These are phyloP conservation scores for Rhynchospora tenuis DNA, from an alignment of 176 grass and related monocot genomes.

Conservation along the genomic window DNA sequence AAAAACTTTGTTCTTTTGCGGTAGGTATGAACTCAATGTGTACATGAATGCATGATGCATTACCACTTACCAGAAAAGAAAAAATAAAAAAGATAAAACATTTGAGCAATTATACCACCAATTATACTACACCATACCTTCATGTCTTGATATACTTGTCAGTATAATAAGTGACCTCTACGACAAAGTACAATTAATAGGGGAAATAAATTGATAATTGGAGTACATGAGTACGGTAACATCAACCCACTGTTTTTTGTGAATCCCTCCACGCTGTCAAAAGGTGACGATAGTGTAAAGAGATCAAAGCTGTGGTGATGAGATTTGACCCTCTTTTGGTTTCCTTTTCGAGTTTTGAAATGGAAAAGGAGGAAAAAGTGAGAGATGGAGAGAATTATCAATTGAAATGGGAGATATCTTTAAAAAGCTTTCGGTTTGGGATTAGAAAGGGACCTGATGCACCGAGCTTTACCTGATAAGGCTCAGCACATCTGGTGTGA, in stretches of 20 bases:
- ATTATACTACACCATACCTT: background rate
- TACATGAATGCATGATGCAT: background rate
- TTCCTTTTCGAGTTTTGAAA: background rate
- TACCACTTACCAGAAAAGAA: too few relatives aligned
- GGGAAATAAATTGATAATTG: background rate
- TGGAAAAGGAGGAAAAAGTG: background rate
- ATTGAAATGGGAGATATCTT: background rate
- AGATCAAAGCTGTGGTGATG: conserved; percentile 7
- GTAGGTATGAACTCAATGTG: background rate
- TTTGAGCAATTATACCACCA: background rate
- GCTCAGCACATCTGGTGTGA: conserved; percentile 19
- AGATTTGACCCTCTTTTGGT: conserved; percentile 7
- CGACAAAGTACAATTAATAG: background rate
- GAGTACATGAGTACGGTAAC: background rate
- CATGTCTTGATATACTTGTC: background rate
- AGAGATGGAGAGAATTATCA: background rate
- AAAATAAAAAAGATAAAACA: background rate
- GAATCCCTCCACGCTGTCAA: background rate
- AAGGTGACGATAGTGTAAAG: background rate
- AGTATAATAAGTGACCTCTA: background rate
- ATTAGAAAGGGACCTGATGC: conserved; percentile 17
- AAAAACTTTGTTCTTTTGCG: background rate
- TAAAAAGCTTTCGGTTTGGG: conserved; percentile 21
- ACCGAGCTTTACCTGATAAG: conserved; percentile 15
- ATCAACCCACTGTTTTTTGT: background rate